Evolutionary conservation across 106 monocot species (phyloP).

Genomic region (Dioscorea zingiberensis): DNA sequence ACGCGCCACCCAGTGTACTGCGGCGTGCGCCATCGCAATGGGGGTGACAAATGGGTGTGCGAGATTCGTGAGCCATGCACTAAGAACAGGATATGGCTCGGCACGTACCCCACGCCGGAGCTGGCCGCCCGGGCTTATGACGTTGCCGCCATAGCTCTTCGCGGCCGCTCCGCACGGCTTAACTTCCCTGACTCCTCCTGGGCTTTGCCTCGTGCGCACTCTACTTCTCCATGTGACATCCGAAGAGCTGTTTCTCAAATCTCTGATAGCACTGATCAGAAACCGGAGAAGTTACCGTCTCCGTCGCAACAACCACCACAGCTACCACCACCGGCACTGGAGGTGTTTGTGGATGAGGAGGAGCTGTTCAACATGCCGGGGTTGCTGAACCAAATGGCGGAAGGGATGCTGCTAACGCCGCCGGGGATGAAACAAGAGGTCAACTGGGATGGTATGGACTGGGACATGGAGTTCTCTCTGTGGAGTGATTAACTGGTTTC

Average conservation of each 20-base stretch:
- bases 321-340: too few species aligned
- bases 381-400: constrained; percentile 24
- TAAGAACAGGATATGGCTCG: constrained; percentile 46
- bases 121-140: constrained; percentile 53
- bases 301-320: too few species aligned
- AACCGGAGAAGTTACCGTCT: too few species aligned
- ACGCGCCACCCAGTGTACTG: constrained; percentile 41
- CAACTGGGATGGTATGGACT: constrained; percentile 11
- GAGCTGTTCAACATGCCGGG: constrained; percentile 31
- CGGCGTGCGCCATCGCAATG: constrained; percentile 29
- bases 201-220: constrained; percentile 24
- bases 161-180: constrained; percentile 28
- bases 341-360: constrained; percentile 39
- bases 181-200: constrained; percentile 52
- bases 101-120: constrained; percentile 41
- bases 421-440: constrained; percentile 12
- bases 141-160: constrained; percentile 52
- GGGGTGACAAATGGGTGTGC: constrained; percentile 65
- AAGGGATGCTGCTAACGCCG: constrained; percentile 34
- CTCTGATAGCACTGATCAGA: not conserved
- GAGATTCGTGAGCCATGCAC: constrained; percentile 49
- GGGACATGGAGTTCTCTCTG: constrained; percentile 1
- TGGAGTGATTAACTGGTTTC: too few species aligned
- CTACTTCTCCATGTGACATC: constrained; percentile 14
- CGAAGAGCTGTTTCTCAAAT: constrained; percentile 31